Conservation (phyloP, 306 rosid genomes). For the Cucurbita pepo region DNA sequence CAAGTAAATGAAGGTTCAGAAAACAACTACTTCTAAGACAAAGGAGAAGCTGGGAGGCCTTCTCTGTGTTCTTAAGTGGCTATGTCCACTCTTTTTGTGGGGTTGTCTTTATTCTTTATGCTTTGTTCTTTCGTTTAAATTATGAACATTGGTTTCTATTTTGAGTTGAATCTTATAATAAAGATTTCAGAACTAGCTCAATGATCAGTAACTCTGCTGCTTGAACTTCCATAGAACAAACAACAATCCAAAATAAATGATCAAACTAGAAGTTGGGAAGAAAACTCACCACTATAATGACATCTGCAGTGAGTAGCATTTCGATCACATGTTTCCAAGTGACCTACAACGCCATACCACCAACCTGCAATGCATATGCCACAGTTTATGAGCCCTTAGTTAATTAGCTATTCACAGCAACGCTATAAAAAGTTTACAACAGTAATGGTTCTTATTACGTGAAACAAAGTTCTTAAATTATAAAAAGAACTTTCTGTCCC, state of each 20-base stretch:
- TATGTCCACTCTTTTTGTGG: not conserved
- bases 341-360: slow-evolving; percentile 98
- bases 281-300: slow-evolving; percentile 54
- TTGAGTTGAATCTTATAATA: not conserved
- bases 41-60: not conserved
- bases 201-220: not conserved
- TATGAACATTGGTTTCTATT: not conserved
- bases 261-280: slow-evolving; percentile 8
- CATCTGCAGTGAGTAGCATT: slow-evolving; percentile 61
- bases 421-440: not conserved
- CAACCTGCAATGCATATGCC: slow-evolving; percentile 56
- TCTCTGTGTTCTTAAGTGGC: not conserved
- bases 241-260: not conserved
- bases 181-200: not conserved
- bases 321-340: slow-evolving; percentile 78
- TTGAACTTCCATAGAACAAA: not conserved
- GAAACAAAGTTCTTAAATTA: not conserved
- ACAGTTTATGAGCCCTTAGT: slow-evolving; percentile 12
- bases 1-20: not conserved
- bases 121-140: not conserved
- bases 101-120: not conserved
- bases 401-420: not conserved
- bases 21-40: not conserved
- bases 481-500: not conserved
- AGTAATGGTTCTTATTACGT: not conserved